Evolutionary conservation across 768 basidiomycete species (phyloP).

Genomic region (Lepiota brunneoincarnata): DNA sequence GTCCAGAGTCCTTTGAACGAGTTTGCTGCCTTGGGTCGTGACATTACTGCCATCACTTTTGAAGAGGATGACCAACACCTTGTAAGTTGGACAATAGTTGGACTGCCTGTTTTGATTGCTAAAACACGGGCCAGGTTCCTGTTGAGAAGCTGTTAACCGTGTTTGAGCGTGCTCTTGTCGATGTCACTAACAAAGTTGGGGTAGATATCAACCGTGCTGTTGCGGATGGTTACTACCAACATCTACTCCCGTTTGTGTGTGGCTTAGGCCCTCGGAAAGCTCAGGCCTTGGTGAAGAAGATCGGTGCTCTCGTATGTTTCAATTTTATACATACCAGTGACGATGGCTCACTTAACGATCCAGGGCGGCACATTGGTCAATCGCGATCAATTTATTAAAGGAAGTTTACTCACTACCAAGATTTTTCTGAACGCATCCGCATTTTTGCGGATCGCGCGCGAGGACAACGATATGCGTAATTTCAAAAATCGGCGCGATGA

Average conservation of each 20-base stretch:
- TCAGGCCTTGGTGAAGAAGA: slow-evolving; percentile 77
- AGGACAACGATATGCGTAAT: slow-evolving; percentile 53
- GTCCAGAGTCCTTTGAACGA: slow-evolving; percentile 93
- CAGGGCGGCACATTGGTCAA: slow-evolving; percentile 88
- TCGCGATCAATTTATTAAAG: slow-evolving; percentile 85
- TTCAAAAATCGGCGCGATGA: slow-evolving; percentile 65
- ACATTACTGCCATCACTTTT: slow-evolving; percentile 81
- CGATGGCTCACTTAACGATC: slow-evolving; percentile 8
- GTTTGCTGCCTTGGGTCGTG: slow-evolving; percentile 83
- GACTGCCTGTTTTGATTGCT: slow-evolving; percentile 10
- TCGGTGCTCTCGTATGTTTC: slow-evolving; percentile 64
- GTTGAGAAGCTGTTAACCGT: slow-evolving; percentile 77
- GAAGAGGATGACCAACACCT: slow-evolving; percentile 86
- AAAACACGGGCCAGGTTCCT: slow-evolving; percentile 57
- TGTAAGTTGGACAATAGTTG: slow-evolving; percentile 33
- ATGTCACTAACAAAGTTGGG: slow-evolving; percentile 88
- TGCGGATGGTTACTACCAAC: slow-evolving; percentile 83
- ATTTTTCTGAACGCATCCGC: slow-evolving; percentile 93
- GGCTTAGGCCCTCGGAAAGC: slow-evolving; percentile 96
- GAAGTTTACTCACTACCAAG: slow-evolving; percentile 74
- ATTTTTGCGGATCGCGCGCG: slow-evolving; percentile 83
- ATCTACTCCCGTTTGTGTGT: slow-evolving; percentile 85
- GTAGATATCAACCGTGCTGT: slow-evolving; percentile 96
- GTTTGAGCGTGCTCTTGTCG: slow-evolving; percentile 86
- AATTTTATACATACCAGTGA: not conserved